A percentile compares a stretch with the other conserved stretches of the same genome.
phyloP scores from a whole-genome alignment of 805 yeast genomes.

The Ogataea pilisensis region DNA sequence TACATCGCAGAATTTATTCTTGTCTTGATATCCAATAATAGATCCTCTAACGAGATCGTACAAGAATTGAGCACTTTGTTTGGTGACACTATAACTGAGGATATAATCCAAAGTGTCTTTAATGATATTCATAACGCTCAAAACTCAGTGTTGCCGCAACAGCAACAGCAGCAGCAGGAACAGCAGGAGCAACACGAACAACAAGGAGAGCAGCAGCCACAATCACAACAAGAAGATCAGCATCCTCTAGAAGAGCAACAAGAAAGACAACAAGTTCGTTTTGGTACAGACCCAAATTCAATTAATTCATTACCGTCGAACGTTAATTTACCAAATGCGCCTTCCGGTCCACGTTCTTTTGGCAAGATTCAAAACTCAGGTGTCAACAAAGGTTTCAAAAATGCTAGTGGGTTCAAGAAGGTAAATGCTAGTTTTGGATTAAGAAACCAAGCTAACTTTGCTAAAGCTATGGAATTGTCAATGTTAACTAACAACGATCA shows the following conservation, averaged over 20 bases:
- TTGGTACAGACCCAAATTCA: constrained; percentile 6
- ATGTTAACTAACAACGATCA: constrained; percentile 21
- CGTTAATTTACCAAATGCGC: constrained; percentile 5
- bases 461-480: constrained; percentile 37
- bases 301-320: neutral
- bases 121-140: constrained; percentile 46
- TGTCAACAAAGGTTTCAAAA: neutral
- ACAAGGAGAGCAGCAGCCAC: constrained; percentile 14
- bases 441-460: constrained; percentile 38
- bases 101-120: constrained; percentile 54
- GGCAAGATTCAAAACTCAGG: constrained; percentile 1
- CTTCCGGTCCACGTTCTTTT: constrained; percentile 23
- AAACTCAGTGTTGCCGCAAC: constrained; percentile 5
- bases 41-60: constrained; percentile 55
- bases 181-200: constrained; percentile 14
- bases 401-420: constrained; percentile 11
- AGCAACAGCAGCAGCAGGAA: constrained; percentile 14
- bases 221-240: constrained; percentile 14
- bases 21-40: constrained; percentile 66
- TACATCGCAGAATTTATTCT: constrained; percentile 73
- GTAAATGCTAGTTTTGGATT: constrained; percentile 27
- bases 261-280: constrained; percentile 28
- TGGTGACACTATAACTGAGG: constrained; percentile 55
- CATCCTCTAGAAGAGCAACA: constrained; percentile 10
- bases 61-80: constrained; percentile 58